Evolutionary conservation across 768 basidiomycete genomes (phyloP), one percentile per base, ranked within the genome.

Genomic region (Kwoniella sp.): DNA sequence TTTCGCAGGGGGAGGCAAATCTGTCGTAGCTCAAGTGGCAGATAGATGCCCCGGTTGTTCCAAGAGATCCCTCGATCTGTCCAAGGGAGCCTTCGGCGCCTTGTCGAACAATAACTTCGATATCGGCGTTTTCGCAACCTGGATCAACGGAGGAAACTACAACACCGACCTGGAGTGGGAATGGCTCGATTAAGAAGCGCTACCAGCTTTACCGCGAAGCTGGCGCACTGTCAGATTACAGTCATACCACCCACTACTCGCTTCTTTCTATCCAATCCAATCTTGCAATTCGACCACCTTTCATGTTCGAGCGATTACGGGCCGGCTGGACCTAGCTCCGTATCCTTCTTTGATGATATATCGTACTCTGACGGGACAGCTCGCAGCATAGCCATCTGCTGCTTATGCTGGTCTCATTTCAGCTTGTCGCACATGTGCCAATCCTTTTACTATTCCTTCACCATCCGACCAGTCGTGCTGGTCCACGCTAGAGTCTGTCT

Each of bases 41-140:
- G 75, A 77, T 45, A 37, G 62, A 26, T 77, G 75, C 53, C 75
- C 75, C 17, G 72, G 72, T 17, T 77, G 75, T 50, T 71, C 66
- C 8, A 58, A 68, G 20, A 53, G 75, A 28, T 74, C 71, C n/a
- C 68, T 77, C 53, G 75, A 77, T 63, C 58, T 77, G 45, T 71
- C 71, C 58, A 66, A 54, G 9, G 75, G 75, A 1, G 65, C 70
- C 7, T 77, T 73, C 41, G 71, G 59, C 30, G 58, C 58, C 1
- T 52, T 66, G 53, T 50, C 65, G 15, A 51, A 66, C 47, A 50
- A 66, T 38, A 45, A 66, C 53, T 60, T 31, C 25, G 65, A 65
- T 48, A 65, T 65, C 34, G 63, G 63, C 22, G 63, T 65, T 13
- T 53, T 65, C 50, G 63, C 57, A n/a, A 54, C 47, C 25, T 65